phyloP scores from a whole-genome alignment of 2,329 filamentous ascomycete genomes.

The Colletotrichum shisoi region DNA sequence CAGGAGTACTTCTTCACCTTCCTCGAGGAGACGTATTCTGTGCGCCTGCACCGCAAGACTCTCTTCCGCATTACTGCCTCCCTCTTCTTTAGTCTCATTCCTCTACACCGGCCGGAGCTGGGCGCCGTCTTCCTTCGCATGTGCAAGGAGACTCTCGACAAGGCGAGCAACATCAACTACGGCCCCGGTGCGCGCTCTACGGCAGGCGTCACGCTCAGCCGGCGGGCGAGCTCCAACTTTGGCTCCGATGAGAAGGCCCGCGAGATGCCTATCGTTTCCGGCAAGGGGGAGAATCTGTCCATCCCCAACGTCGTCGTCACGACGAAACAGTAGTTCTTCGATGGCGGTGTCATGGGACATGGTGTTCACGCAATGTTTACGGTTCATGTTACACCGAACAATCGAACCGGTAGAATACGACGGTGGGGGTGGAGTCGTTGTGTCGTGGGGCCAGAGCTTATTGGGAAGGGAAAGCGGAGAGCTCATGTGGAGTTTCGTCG shows the following conservation, averaged over 20 bases:
- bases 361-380: neutral
- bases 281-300: slow-evolving; percentile 28
- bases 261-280: slow-evolving; percentile 34
- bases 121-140: slow-evolving; percentile 43
- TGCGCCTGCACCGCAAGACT: slow-evolving; percentile 45
- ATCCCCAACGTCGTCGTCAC: slow-evolving; percentile 34
- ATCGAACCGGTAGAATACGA: slow-evolving; percentile 11
- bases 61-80: slow-evolving; percentile 46
- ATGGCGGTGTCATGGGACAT: neutral
- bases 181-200: slow-evolving; percentile 37
- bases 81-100: slow-evolving; percentile 46
- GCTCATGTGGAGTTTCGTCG: slow-evolving; percentile 17
- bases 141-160: slow-evolving; percentile 44
- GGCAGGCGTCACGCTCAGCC: slow-evolving; percentile 31
- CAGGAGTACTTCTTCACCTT: slow-evolving; percentile 44
- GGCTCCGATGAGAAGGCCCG: slow-evolving; percentile 33
- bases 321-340: slow-evolving; percentile 18
- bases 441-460: slow-evolving; percentile 20
- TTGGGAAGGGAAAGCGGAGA: slow-evolving; percentile 12
- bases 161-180: slow-evolving; percentile 41
- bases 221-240: slow-evolving; percentile 38
- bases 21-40: slow-evolving; percentile 43
- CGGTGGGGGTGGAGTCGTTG: slow-evolving; percentile 26
- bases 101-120: slow-evolving; percentile 44
- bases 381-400: slow-evolving; percentile 20